Conservation (phyloP, 2,329 filamentous ascomycete genomes). For the Ciborinia camelliae region DNA sequence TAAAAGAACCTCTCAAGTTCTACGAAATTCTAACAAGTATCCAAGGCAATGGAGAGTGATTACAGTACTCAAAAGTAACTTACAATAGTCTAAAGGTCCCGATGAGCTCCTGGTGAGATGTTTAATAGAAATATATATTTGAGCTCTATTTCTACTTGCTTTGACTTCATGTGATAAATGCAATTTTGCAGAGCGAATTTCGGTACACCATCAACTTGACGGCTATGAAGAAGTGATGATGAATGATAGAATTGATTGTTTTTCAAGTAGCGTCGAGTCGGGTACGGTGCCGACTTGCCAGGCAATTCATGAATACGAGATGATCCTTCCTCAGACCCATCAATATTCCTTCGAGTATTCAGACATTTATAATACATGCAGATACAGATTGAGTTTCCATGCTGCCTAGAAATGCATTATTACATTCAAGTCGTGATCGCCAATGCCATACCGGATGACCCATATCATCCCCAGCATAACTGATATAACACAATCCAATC, state of each 20-base stretch:
- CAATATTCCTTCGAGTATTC: neutral
- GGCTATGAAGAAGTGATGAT: neutral
- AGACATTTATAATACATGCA: constrained; percentile 2
- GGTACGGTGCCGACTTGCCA: neutral
- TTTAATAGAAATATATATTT: neutral
- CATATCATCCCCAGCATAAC: neutral
- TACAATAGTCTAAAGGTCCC: too few species aligned
- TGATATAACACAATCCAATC: neutral
- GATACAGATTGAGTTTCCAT: neutral
- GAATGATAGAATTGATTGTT: neutral
- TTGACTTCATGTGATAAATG: neutral
- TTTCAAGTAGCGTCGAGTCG: neutral
- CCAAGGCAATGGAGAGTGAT: too few species aligned
- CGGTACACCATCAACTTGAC: neutral
- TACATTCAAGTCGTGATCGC: neutral
- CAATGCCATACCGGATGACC: neutral
- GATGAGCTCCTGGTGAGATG: too few species aligned
- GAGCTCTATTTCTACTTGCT: too few species aligned
- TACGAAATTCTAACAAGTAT: too few species aligned
- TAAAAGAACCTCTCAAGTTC: too few species aligned
- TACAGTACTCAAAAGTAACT: too few species aligned
- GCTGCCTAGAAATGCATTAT: constrained; percentile 1
- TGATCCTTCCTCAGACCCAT: neutral
- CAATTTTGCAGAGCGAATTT: neutral
- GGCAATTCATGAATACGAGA: neutral